Conservation (phyloP, 331 rosid species). For the Erythrophleum ivorense region DNA sequence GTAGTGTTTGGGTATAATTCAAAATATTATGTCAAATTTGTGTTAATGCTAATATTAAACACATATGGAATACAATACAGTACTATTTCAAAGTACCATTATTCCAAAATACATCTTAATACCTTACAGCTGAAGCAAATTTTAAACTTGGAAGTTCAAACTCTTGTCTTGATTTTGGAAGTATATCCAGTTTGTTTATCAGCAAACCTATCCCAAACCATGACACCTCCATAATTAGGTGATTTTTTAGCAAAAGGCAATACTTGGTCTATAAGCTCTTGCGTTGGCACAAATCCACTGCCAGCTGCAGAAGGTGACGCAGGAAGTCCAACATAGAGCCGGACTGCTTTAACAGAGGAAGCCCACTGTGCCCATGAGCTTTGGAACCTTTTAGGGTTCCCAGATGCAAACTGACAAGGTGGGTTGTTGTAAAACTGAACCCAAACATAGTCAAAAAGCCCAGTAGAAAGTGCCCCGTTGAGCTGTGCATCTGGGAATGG, state of each 20-base stretch:
- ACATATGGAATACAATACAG: too few relatives aligned
- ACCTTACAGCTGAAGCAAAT: not conserved
- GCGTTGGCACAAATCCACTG: slow-evolving; percentile 46
- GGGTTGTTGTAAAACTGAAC: slow-evolving; percentile 67
- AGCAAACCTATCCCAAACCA: not conserved
- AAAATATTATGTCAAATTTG: too few relatives aligned
- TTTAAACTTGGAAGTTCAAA: not conserved
- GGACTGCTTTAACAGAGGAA: slow-evolving; percentile 14
- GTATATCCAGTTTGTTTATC: slow-evolving; percentile 8
- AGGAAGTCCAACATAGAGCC: slow-evolving; percentile 57
- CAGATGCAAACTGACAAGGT: slow-evolving; percentile 45
- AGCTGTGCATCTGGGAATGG: slow-evolving; percentile 6
- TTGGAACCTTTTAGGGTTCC: slow-evolving; percentile 21
- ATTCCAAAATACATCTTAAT: not conserved
- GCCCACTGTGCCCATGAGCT: slow-evolving; percentile 50
- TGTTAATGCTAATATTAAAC: too few relatives aligned
- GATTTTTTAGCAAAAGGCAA: slow-evolving; percentile 47
- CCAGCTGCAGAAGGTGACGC: slow-evolving; percentile 44
- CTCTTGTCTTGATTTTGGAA: not conserved
- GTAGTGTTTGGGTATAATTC: too few relatives aligned
- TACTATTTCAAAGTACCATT: not conserved
- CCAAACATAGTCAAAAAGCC: slow-evolving; percentile 37
- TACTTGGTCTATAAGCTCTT: slow-evolving; percentile 24
- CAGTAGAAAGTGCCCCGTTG: not conserved
- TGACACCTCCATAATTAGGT: slow-evolving; percentile 39